Base-by-base conservation (phyloP, 1,284 basidiomycete species). In the Caloboletus firmus region DNA sequence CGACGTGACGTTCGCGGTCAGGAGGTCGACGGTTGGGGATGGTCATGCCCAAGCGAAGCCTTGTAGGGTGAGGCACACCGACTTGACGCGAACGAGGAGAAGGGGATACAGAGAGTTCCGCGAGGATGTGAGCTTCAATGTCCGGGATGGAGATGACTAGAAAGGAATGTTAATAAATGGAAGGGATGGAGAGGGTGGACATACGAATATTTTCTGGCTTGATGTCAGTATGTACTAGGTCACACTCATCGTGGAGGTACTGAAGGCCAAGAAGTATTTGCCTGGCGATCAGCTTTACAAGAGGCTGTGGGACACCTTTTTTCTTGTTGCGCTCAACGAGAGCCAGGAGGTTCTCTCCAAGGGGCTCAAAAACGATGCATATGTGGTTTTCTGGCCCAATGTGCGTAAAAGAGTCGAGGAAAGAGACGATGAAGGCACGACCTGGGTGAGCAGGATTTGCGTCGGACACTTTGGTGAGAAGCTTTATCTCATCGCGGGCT, bases 311-410 rank as follows among this genome's bases (percentile, higher is more conserved):
- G 26, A 95, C 87, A 44, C 93, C 93, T 59, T 85, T 87, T 72
- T 89, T 86, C 78, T 92, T 91, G 72, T 94, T 87, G 55, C 91
- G 82, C 70, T 93, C 90, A 64, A 95, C 87, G 54, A 95, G 77
- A 9, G 89, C 84, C 11, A 95, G 78, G 47, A 95, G 75, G 65
- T 92, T 94, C 75, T 95, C 93, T 47, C 93, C 93, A 10, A 95
- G 81, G 1, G 93, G 93, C 72, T 95, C 93, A 61, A 94, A 93
- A 26, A 94, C 89, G 65, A 95, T 93, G 75, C 93, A 95, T 51
- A 95, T 83, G 68, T 95, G 93, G 8, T 85, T 84, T 58, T 86
- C 82, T 17, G 83, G 82, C 4, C 79, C 77, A 57, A 75, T 70
- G 63, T 90, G 85, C 5, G 81, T 79, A 71, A 95, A 95, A 39